Percentiles rank a stretch among this genome's conserved stretches.
phyloP scores from a whole-genome alignment of 208 protist species.

The Trypanosoma cruzi region DNA sequence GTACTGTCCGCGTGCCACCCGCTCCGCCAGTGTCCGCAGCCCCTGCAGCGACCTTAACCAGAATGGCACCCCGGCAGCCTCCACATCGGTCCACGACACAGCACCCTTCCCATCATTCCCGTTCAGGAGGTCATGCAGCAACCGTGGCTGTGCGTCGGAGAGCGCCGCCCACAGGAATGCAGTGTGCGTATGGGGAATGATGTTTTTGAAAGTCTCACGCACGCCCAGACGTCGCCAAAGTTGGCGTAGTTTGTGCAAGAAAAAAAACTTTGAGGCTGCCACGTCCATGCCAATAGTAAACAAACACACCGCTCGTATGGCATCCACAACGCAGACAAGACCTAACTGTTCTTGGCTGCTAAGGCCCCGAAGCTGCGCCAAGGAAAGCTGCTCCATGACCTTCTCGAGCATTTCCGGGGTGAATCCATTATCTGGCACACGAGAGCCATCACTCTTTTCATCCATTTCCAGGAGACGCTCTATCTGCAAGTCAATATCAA shows the following conservation, averaged over 20 bases:
- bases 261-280: conserved; percentile 72
- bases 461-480: conserved; percentile 2
- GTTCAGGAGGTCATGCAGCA: conserved; percentile 18
- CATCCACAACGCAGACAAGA: conserved; percentile 79
- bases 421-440: conserved; percentile 11
- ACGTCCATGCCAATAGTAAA: conserved; percentile 68
- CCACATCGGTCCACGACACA: conserved; percentile 68
- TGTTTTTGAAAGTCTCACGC: not conserved
- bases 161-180: conserved; percentile 35
- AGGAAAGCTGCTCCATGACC: conserved; percentile 52
- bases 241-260: conserved; percentile 60
- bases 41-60: conserved; percentile 61
- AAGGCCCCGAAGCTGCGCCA: conserved; percentile 54
- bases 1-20: conserved; percentile 79
- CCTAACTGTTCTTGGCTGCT: conserved; percentile 53
- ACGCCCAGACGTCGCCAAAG: conserved; percentile 62
- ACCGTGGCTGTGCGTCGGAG: conserved; percentile 22
- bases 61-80: conserved; percentile 57
- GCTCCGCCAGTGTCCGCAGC: conserved; percentile 71
- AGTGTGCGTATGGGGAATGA: conserved; percentile 40
- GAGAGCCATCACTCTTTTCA: not conserved
- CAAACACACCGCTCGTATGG: conserved; percentile 42
- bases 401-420: conserved; percentile 33
- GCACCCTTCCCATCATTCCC: not conserved
- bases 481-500: not conserved